phyloP scores from a whole-genome alignment of 768 basidiomycete species.

The Xanthoconium stramineum region DNA sequence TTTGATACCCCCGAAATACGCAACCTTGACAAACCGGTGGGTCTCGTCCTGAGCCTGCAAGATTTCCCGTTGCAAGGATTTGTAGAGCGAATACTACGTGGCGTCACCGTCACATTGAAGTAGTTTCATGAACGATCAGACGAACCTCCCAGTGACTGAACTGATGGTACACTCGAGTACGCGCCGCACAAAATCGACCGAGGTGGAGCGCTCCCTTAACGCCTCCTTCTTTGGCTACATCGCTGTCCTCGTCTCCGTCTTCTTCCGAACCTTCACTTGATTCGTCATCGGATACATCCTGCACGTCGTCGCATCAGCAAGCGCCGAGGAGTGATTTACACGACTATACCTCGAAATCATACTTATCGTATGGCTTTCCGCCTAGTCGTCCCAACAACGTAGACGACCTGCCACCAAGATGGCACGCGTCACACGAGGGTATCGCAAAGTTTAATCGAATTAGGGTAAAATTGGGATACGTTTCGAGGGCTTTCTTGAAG shows the following conservation, averaged over 20 bases:
- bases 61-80: constrained; percentile 54
- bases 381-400: constrained; percentile 58
- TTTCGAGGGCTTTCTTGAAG: constrained; percentile 64
- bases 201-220: constrained; percentile 49
- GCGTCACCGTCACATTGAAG: constrained; percentile 5
- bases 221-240: not conserved
- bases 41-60: constrained; percentile 46
- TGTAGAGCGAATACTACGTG: constrained; percentile 62
- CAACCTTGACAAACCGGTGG: constrained; percentile 54
- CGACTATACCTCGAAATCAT: constrained; percentile 60
- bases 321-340: not conserved
- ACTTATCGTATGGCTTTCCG: constrained; percentile 67
- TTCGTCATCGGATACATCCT: constrained; percentile 24
- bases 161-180: constrained; percentile 64
- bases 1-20: constrained; percentile 48
- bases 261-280: constrained; percentile 27
- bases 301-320: constrained; percentile 1
- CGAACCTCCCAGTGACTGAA: constrained; percentile 84
- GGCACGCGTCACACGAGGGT: constrained; percentile 79
- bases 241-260: constrained; percentile 2
- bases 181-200: constrained; percentile 76
- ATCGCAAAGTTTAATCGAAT: constrained; percentile 50
- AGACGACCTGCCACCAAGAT: constrained; percentile 67
- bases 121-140: constrained; percentile 3
- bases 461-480: constrained; percentile 62